These are phyloP conservation scores for Trichoderma parareesei DNA, from an alignment of 495 filamentous ascomycete genomes.

Conservation along the genomic window DNA sequence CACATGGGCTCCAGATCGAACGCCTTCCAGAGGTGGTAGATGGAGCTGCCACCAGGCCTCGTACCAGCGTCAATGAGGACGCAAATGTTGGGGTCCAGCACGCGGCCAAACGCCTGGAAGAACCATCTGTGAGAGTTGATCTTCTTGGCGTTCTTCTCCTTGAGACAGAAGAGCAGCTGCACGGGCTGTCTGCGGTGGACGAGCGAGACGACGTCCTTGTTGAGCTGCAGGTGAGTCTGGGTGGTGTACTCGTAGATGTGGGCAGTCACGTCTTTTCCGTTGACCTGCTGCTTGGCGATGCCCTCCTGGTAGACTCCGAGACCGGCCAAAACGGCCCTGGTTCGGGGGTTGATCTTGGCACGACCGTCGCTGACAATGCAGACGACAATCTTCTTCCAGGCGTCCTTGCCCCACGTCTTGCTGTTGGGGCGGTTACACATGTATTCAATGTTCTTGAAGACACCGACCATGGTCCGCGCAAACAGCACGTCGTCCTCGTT, in stretches of 20 bases:
- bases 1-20: slow-evolving; percentile 98
- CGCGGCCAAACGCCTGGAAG: slow-evolving; percentile 92
- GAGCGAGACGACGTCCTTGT: slow-evolving; percentile 78
- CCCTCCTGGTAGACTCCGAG: slow-evolving; percentile 97
- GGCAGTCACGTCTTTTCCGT: slow-evolving; percentile 91
- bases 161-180: slow-evolving; percentile 96
- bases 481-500: slow-evolving; percentile 98
- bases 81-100: slow-evolving; percentile 92
- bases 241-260: slow-evolving; percentile 99
- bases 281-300: slow-evolving; percentile 97
- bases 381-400: slow-evolving; percentile 99
- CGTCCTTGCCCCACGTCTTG: slow-evolving; percentile 97
- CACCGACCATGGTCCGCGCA: slow-evolving; percentile 91
- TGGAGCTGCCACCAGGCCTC: slow-evolving; percentile 81
- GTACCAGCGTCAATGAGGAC: slow-evolving; percentile 96
- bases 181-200: slow-evolving; percentile 73
- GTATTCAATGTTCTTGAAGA: slow-evolving; percentile 96
- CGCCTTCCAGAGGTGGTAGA: slow-evolving; percentile 97
- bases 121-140: slow-evolving; percentile 99
- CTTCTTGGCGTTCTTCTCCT: slow-evolving; percentile 99
- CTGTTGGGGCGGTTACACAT: slow-evolving; percentile 87
- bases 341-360: slow-evolving; percentile 94
- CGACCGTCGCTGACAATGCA: slow-evolving; percentile 97
- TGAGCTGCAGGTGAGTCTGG: slow-evolving; percentile 78
- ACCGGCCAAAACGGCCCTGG: slow-evolving; percentile 80